These are phyloP conservation scores for Scutellaria barbata DNA, from an alignment of 257 asterid species.

Conservation along the genomic window DNA sequence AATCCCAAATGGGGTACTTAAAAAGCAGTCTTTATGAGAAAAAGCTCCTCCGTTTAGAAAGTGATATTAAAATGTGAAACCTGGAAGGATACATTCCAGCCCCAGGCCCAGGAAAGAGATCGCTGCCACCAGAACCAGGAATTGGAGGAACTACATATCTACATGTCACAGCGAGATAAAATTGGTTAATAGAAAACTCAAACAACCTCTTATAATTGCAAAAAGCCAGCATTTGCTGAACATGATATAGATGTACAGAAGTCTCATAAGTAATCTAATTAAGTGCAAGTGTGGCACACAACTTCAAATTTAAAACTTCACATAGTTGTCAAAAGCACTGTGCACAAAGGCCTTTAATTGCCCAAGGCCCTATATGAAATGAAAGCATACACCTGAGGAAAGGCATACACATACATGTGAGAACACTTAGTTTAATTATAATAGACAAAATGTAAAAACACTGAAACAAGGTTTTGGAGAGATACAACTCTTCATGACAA, in stretches of 20 bases:
- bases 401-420: not conserved
- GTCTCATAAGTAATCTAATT: not conserved
- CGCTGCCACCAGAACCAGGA: conserved; percentile 53
- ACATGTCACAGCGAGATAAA: not conserved
- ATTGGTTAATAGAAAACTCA: not conserved
- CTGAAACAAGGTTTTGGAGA: not conserved
- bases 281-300: not conserved
- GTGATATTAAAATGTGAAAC: conserved; percentile 35
- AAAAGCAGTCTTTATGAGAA: not conserved
- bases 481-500: not conserved
- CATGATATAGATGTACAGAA: not conserved
- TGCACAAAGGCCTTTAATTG: not conserved
- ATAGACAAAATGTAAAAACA: not conserved
- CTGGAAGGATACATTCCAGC: conserved; percentile 84
- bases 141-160: conserved; percentile 62
- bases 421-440: not conserved
- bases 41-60: not conserved
- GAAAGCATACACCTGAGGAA: not conserved
- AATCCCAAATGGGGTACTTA: not conserved
- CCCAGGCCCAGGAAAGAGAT: conserved; percentile 68
- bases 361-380: not conserved
- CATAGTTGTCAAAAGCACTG: not conserved
- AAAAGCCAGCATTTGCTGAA: not conserved
- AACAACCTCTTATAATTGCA: not conserved
- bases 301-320: not conserved